phyloP scores from a whole-genome alignment of 306 rosid species.

The Urtica urens region DNA sequence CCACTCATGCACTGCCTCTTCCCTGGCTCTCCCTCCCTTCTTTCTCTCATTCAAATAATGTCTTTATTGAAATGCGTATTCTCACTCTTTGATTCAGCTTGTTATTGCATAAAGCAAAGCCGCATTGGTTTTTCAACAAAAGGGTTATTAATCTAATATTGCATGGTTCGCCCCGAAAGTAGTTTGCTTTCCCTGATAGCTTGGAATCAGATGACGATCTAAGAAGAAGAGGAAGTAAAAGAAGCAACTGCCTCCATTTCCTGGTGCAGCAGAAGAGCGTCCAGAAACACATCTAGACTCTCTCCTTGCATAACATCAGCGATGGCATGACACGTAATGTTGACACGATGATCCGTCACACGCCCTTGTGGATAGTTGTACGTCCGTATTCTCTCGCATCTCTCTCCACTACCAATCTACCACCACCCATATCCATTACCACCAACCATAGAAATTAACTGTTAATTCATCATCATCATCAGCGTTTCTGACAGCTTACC shows the following conservation, averaged over 20 bases:
- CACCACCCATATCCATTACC: too few species aligned
- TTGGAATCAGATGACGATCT: too few species aligned
- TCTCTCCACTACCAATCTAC: constrained; percentile 90
- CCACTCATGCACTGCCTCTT: constrained; percentile 98
- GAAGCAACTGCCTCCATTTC: constrained; percentile 75
- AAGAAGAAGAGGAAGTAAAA: constrained; percentile 52
- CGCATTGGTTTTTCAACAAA: too few species aligned
- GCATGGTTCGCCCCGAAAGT: too few species aligned
- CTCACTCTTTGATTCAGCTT: too few species aligned
- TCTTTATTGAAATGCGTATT: too few species aligned
- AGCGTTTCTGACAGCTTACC: constrained; percentile 33
- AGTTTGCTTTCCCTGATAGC: too few species aligned
- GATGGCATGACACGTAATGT: constrained; percentile 69
- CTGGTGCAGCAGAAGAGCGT: constrained; percentile 74
- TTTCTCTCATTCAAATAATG: background rate
- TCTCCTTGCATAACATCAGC: constrained; percentile 79
- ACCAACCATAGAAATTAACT: too few species aligned
- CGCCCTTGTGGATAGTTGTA: constrained; percentile 94
- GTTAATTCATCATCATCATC: too few species aligned
- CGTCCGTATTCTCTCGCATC: constrained; percentile 81
- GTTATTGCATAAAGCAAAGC: too few species aligned
- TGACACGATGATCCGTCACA: constrained; percentile 83
- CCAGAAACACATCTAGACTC: constrained; percentile 59
- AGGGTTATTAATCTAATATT: too few species aligned
- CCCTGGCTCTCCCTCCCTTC: constrained; percentile 64